Evolutionary conservation across 495 filamentous ascomycete genomes (phyloP).

Genomic region (Penicillium diatomitis): DNA sequence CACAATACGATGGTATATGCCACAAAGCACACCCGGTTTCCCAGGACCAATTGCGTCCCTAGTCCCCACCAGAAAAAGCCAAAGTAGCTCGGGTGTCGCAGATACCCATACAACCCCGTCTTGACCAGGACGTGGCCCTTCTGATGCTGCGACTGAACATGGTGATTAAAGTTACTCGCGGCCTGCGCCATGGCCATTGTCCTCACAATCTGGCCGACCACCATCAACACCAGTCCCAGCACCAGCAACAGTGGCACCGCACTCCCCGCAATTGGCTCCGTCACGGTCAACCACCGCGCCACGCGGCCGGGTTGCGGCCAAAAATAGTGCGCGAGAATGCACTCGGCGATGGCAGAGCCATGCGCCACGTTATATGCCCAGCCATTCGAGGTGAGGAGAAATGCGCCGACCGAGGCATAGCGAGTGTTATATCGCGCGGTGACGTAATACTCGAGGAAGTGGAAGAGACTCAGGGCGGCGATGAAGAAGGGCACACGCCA

Average conservation of each 20-base stretch:
- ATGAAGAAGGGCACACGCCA: slow-evolving; percentile 85
- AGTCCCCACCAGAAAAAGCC: slow-evolving; percentile 97
- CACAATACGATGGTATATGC: slow-evolving; percentile 69
- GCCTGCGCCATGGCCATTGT: slow-evolving; percentile 81
- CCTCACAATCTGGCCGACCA: slow-evolving; percentile 62
- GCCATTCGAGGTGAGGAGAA: slow-evolving; percentile 81
- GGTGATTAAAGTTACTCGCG: slow-evolving; percentile 86
- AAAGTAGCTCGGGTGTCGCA: slow-evolving; percentile 89
- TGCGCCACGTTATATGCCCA: slow-evolving; percentile 79
- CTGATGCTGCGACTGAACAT: slow-evolving; percentile 58
- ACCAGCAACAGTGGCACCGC: slow-evolving; percentile 21
- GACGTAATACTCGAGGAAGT: slow-evolving; percentile 91
- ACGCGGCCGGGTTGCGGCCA: slow-evolving; percentile 33
- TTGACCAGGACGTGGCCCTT: slow-evolving; percentile 71
- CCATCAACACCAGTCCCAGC: slow-evolving; percentile 54
- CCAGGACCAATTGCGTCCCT: slow-evolving; percentile 85
- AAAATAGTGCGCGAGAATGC: slow-evolving; percentile 47
- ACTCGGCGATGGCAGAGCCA: slow-evolving; percentile 60
- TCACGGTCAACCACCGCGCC: slow-evolving; percentile 20
- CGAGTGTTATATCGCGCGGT: slow-evolving; percentile 77
- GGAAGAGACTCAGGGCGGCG: slow-evolving; percentile 67
- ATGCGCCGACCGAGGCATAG: slow-evolving; percentile 60
- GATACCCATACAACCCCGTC: slow-evolving; percentile 49
- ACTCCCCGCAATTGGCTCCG: slow-evolving; percentile 7
- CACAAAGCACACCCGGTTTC: slow-evolving; percentile 69